These are phyloP conservation scores for Glarea lozoyensis DNA, from an alignment of 495 filamentous ascomycete genomes.

Conservation along the genomic window DNA sequence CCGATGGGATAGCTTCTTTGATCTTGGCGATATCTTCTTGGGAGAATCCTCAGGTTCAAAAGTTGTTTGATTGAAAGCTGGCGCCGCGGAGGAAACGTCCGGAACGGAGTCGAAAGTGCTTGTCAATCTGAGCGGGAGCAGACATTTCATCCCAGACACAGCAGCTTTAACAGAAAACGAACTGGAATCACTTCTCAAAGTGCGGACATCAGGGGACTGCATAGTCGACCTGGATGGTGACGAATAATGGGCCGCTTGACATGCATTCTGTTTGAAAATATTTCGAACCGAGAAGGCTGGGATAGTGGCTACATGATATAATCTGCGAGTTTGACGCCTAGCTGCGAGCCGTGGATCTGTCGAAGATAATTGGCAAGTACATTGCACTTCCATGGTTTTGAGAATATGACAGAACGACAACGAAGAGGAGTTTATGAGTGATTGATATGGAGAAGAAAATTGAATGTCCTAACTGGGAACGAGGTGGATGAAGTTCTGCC, in stretches of 20 bases:
- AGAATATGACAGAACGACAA: too few species aligned
- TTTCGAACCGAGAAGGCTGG: not conserved
- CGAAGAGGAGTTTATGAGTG: too few species aligned
- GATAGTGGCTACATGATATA: not conserved
- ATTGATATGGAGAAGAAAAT: too few species aligned
- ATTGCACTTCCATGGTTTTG: too few species aligned
- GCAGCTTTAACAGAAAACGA: slow-evolving; percentile 2
- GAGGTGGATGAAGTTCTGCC: too few species aligned
- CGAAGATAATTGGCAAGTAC: not conserved
- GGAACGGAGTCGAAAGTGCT: slow-evolving; percentile 3
- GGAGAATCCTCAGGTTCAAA: not conserved
- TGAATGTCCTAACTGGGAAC: too few species aligned
- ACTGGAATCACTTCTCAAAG: not conserved
- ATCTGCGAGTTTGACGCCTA: not conserved
- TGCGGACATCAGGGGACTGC: not conserved
- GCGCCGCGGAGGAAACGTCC: not conserved
- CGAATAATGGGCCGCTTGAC: not conserved
- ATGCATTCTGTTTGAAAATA: not conserved
- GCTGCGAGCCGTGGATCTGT: not conserved
- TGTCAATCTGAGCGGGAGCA: slow-evolving; percentile 17
- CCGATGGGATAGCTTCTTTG: not conserved
- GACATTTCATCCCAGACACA: slow-evolving; percentile 17
- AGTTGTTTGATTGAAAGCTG: slow-evolving; percentile 4
- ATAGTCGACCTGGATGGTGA: not conserved
- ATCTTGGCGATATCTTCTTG: not conserved